Conservation (phyloP, 805 yeast species). For the Brettanomyces anomalus region DNA sequence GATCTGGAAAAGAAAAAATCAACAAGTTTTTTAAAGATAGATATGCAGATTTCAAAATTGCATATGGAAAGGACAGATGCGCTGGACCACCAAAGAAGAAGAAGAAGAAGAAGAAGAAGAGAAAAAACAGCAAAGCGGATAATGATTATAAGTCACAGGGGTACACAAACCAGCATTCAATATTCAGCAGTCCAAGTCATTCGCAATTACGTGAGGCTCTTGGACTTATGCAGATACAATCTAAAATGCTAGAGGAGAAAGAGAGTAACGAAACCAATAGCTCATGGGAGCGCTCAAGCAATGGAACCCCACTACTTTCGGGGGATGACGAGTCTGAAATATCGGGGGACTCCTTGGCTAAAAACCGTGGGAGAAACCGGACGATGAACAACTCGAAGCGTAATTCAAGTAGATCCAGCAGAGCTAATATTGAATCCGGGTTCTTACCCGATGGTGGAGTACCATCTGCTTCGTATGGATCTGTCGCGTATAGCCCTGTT, state of each 20-base stretch:
- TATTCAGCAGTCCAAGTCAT: neutral
- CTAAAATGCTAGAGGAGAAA: slow-evolving; percentile 6
- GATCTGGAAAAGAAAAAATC: slow-evolving; percentile 23
- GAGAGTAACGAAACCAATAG: neutral
- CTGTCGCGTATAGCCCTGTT: neutral
- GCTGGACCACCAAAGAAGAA: slow-evolving; percentile 57
- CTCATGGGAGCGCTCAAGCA: no score
- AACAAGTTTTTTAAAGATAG: slow-evolving; percentile 33
- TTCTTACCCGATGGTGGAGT: no score
- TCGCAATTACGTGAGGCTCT: slow-evolving; percentile 7
- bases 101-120: slow-evolving; percentile 31
- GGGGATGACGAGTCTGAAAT: neutral
- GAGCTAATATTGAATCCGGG: no score
- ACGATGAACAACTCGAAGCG: neutral
- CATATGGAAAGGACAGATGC: slow-evolving; percentile 68
- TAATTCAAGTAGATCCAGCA: neutral
- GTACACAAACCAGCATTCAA: neutral
- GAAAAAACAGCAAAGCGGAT: slow-evolving; percentile 10
- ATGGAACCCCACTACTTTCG: neutral
- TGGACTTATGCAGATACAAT: slow-evolving; percentile 9
- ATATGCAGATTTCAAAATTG: slow-evolving; percentile 48
- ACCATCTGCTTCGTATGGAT: no score
- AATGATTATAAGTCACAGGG: neutral
- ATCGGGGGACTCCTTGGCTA: no score
- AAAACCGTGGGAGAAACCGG: neutral